Conservation (phyloP, 2,329 filamentous ascomycete species). For the Alternaria consortialis region DNA sequence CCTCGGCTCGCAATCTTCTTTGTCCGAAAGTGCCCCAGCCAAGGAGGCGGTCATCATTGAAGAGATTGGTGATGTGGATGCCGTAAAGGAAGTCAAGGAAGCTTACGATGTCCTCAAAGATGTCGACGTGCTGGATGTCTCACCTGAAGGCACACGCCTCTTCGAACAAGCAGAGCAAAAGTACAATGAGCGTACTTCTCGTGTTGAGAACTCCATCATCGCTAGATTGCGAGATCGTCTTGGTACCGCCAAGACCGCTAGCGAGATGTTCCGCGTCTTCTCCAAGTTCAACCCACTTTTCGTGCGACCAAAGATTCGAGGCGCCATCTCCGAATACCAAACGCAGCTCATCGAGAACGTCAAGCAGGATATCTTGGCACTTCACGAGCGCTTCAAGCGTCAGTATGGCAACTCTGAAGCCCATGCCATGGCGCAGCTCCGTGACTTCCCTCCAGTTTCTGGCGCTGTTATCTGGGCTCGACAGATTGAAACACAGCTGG, state of each 20-base stretch:
- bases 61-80: slow-evolving; percentile 96
- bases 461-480: slow-evolving; percentile 97
- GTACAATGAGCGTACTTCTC: slow-evolving; percentile 96
- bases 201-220: slow-evolving; percentile 99
- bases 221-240: slow-evolving; percentile 89
- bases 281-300: slow-evolving; percentile 99
- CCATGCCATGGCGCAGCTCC: slow-evolving; percentile 96
- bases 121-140: slow-evolving; percentile 93
- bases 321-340: slow-evolving; percentile 97
- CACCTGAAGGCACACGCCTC: slow-evolving; percentile 83
- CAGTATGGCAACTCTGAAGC: slow-evolving; percentile 98
- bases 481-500: slow-evolving; percentile 94
- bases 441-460: slow-evolving; percentile 93
- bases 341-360: slow-evolving; percentile 98
- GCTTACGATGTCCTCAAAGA: slow-evolving; percentile 94
- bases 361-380: slow-evolving; percentile 89
- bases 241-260: slow-evolving; percentile 94
- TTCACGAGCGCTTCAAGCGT: slow-evolving; percentile 98
- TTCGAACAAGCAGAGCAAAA: slow-evolving; percentile 95
- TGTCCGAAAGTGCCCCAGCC: slow-evolving; percentile 53
- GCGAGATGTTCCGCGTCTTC: slow-evolving; percentile 99
- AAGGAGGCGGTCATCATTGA: slow-evolving; percentile 74
- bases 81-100: slow-evolving; percentile 93
- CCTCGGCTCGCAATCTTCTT: slow-evolving; percentile 70
- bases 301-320: slow-evolving; percentile 97